Percentiles rank a stretch among this genome's conserved stretches.
phyloP scores from a whole-genome alignment of 768 basidiomycete genomes.

The Pilatotrama ljubarskyi region DNA sequence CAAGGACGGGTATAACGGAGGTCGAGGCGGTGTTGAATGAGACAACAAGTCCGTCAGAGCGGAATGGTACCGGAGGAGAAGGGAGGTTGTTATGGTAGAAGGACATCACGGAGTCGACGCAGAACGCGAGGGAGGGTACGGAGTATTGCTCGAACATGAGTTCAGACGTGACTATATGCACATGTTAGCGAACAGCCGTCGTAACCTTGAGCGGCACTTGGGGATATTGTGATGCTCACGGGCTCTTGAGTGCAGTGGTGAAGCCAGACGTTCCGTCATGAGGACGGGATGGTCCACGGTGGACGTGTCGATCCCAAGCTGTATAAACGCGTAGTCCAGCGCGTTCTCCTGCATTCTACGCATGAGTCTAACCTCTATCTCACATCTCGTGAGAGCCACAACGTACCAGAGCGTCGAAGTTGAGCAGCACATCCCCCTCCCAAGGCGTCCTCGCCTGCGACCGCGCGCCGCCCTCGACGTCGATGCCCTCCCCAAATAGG shows the following conservation, averaged over 20 bases:
- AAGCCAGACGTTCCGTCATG: conserved; percentile 90
- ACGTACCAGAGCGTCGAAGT: conserved; percentile 91
- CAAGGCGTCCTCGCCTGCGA: conserved; percentile 80
- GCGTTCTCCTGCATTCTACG: conserved; percentile 76
- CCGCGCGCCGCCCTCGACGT: conserved; percentile 81
- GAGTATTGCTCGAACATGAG: conserved; percentile 93
- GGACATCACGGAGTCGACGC: conserved; percentile 89
- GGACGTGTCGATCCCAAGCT: conserved; percentile 77
- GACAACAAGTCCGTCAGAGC: conserved; percentile 77
- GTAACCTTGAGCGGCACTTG: neutral
- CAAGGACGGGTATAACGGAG: conserved; percentile 83
- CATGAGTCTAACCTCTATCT: conserved; percentile 1
- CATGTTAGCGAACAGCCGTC: neutral
- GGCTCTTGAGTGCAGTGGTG: conserved; percentile 85
- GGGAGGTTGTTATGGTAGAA: conserved; percentile 78
- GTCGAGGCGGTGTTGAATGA: conserved; percentile 93
- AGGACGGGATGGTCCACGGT: conserved; percentile 84
- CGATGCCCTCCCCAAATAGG: conserved; percentile 86
- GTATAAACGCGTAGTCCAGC: conserved; percentile 88
- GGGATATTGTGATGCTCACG: conserved; percentile 49
- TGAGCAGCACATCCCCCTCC: conserved; percentile 92
- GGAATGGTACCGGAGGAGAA: conserved; percentile 39
- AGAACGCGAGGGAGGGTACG: conserved; percentile 84
- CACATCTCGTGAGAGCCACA: neutral
- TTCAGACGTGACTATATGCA: conserved; percentile 80